Base-by-base conservation (phyloP, 2,329 filamentous ascomycete genomes). In the Cordyceps javanica region DNA sequence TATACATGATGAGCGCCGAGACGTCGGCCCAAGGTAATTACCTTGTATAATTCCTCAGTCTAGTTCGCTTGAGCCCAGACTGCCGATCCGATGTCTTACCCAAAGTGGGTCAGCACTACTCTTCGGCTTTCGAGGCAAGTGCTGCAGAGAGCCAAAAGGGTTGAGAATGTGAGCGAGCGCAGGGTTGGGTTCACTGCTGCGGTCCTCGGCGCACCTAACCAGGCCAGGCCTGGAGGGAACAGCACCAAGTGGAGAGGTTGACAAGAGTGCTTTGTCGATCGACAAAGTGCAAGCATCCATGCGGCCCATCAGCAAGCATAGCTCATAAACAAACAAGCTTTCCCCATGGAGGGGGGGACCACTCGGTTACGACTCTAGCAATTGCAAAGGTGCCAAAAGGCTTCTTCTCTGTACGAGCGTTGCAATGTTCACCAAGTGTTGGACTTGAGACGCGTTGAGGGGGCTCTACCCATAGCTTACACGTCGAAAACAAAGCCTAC, bases 31-130 rank as follows among this genome's bases (percentile, higher is more conserved):
- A n/a, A 25, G 32, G 5, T 34, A 11, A 25, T 11, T 28, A 55
- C 41, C 44, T 41, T 48, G 44, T n/a, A 34, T 39, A 32, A 21
- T 30, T 36, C 34, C 53, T 55, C 32, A 25, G 32, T 28, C 44
- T 48, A 39, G 34, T 44, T 58, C 55, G 48, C 48, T 58, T 52
- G 46, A 48, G 55, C 46, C 26, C 23, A 41, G 30, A 58, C 11
- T 52, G 55, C 48, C 48, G 48, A 58, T 58, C 55, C 55, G 55
- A 58, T 58, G 55, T 58, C 55, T 46, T 45, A 58, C 46, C 48
- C 36, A 51, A 38, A 51, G 55, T 52, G 46, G 55, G 48, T 9
- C 55, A 26, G 3, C 26, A 39, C 14, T 48, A 26, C 3, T 16
- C 19, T 55, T 55, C 34, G 53, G 42, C 53, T 49, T 49, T 55